Base-by-base conservation (phyloP, 257 asterid genomes). In the Gardenia jasminoides region DNA sequence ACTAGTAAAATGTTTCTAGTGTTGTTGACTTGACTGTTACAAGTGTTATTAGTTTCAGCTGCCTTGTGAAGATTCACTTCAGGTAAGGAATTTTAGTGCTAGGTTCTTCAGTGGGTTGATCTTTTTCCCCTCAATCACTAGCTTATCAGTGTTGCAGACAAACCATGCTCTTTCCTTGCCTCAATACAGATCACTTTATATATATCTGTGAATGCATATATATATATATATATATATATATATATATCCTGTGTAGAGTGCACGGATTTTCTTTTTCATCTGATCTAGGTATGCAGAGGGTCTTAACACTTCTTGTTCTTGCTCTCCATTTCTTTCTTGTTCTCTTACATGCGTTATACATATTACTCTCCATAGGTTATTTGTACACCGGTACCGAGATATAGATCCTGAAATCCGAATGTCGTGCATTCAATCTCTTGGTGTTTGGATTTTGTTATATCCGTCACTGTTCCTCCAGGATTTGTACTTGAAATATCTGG, bases 391-490 rank as follows among this genome's bases (percentile, higher is more conserved):
- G 75, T 96, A 96, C 85, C 93, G 99, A 71, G 99, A 96, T 83
- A 89, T 91, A 66, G 99, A 93, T 85, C 91, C 98, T 52, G 98
- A 96, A 81, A 90, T 96, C 85, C 90, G 99, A 75, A 86, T 83
- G 94, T 85, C 93, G 75, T 93, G 99, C 80, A 96, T 96, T 78
- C 95, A 96, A 88, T 90, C 99, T 67, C 97, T 96, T 72, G 99
- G 99, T 65, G 90, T 87, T 85, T 96, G 99, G 99, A 90, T 93
- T 77, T 90, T 88, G 87, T 92, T 93, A 72, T 96, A 96, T 85
- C 99, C 97, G 62, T 90, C 96, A 36, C 88, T 96, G 84, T 96
- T 96, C 89, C 90, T 96, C 90, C 98, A 93, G 92, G 99, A 96
- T 88, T 85, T 90, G 83, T 93, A 96, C 84, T 88, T 96, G 88